Conservation (phyloP, 257 asterid species). For the Verbena officinalis region DNA sequence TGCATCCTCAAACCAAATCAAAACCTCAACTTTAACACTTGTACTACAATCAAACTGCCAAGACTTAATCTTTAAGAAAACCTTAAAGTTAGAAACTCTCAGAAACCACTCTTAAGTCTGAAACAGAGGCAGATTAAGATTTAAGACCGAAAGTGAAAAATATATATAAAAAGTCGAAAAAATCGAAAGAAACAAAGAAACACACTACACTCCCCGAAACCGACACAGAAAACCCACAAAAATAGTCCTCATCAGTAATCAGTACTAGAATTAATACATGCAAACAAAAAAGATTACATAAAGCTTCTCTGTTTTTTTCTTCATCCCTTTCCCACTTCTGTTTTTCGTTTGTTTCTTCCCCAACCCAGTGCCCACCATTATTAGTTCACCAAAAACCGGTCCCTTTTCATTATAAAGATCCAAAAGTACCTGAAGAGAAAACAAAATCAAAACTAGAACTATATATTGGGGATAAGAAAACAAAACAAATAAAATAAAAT, state of each 20-base stretch:
- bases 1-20: not conserved
- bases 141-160: no score
- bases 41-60: not conserved
- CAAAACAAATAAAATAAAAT: slow-evolving; percentile 27
- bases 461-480: slow-evolving; percentile 1
- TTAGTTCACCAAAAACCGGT: slow-evolving; percentile 33
- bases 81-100: slow-evolving; percentile 9
- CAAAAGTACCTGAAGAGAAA: slow-evolving; percentile 34
- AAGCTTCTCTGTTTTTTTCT: no score
- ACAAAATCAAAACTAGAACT: not conserved
- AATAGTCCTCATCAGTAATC: no score
- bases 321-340: no score
- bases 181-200: no score
- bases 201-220: no score
- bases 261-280: no score
- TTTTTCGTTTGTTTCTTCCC: slow-evolving; percentile 6
- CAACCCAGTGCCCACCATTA: slow-evolving; percentile 1
- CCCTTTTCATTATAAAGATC: slow-evolving; percentile 38
- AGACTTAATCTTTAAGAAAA: slow-evolving; percentile 16
- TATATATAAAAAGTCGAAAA: no score
- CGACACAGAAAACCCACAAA: no score
- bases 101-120: not conserved
- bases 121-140: no score
- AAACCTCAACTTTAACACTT: no score
- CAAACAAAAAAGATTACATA: no score